Evolutionary conservation across 2,329 filamentous ascomycete species (phyloP), one percentile per base, ranked within the genome.

Genomic region (Colletotrichum godetiae): DNA sequence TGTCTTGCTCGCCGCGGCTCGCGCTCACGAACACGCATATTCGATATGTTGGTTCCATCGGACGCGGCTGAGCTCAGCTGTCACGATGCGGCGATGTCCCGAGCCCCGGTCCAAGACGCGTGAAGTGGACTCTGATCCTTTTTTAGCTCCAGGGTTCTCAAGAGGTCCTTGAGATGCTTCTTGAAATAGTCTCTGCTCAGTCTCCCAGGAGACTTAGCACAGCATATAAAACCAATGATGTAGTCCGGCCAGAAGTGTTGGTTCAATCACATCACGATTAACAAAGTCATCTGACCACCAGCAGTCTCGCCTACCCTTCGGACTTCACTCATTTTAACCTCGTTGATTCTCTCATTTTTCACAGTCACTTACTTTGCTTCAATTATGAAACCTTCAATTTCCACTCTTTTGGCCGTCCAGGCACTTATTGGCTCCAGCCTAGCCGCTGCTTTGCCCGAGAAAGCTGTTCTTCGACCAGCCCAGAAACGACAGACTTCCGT

Each of bases 391-490:
- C 52, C 56, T 15, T 12, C 61, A 22, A 15, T 66, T 27, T 65
- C 55, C 33, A 42, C 52, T 67, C 63, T 75, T 49, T 59, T 75
- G n/a, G 67, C 67, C 35, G 22, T 66, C 11, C 49, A 66, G 35
- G 67, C 73, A 29, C 35, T 75, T 22, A 15, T 55, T 15, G 55
- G 60, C 29, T 49, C 65, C 19, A 33, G 57, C 13, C 31, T 63
- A 8, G 61, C 71, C 2, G 71, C 71, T 12, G 67, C 55, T 12
- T 55, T 75, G 13, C 67, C 71, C 5, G 37, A 27, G 31, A 59
- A 10, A 15, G 63, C 52, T 15, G 11, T 75, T n/a, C 67, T 75
- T 13, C 66, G 62, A 27, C 71, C 73, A 8, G 59, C 71, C 7
- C 58, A 46, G 4, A 62, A 55, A n/a, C 73, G 70, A 22, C 66